phyloP scores from a whole-genome alignment of 345 rosid species.

The Citrus cavaleriei region DNA sequence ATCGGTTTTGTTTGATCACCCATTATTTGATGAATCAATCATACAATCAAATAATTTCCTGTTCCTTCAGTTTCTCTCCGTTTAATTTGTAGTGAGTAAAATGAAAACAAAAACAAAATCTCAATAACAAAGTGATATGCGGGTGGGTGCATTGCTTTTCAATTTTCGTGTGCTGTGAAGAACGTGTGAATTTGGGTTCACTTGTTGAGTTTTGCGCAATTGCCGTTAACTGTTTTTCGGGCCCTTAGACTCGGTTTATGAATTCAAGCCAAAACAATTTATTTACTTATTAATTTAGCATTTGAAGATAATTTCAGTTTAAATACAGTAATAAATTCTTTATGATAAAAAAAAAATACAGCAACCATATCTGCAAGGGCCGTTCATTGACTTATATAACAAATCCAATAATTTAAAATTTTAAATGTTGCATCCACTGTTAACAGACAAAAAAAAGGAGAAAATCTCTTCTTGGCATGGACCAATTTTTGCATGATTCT shows the following conservation, averaged over 20 bases:
- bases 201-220: neutral
- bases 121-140: too few species aligned
- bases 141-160: neutral
- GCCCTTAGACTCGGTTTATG: neutral
- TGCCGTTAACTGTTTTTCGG: neutral
- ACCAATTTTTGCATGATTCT: too few species aligned
- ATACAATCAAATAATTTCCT: neutral
- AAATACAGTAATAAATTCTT: too few species aligned
- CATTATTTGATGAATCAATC: neutral
- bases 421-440: too few species aligned
- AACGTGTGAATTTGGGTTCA: neutral
- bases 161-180: neutral
- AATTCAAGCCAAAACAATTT: neutral
- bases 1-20: constrained; percentile 28
- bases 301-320: too few species aligned
- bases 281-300: neutral
- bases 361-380: too few species aligned
- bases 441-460: too few species aligned
- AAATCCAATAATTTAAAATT: too few species aligned
- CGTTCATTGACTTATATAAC: too few species aligned
- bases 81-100: neutral
- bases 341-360: too few species aligned
- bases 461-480: too few species aligned
- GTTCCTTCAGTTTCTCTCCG: neutral
- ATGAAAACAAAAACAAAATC: neutral